Percentiles rank a stretch among this genome's conserved stretches.
Evolutionary conservation across 192 early-diverging fungal species (phyloP).

Genomic region (Coemansia sp.): DNA sequence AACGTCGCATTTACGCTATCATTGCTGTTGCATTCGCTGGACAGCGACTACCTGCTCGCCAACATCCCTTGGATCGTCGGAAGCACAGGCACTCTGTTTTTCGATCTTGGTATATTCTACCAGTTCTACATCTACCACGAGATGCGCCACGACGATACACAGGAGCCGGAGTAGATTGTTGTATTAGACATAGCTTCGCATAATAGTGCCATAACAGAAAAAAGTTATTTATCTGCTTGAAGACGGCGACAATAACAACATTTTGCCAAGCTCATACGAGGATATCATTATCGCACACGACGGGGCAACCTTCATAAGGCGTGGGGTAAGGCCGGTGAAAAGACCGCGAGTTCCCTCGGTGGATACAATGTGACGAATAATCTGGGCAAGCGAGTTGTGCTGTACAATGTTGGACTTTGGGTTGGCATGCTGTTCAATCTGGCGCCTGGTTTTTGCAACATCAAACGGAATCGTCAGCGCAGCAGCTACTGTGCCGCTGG

Average conservation of each 20-base stretch:
- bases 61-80: constrained; percentile 64
- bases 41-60: constrained; percentile 33
- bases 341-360: constrained; percentile 38
- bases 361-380: constrained; percentile 43
- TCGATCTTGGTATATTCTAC: constrained; percentile 72
- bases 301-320: constrained; percentile 87
- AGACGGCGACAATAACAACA: constrained; percentile 14
- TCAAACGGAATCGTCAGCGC: constrained; percentile 92
- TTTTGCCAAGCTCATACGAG: constrained; percentile 75
- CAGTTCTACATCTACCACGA: constrained; percentile 62
- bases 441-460: constrained; percentile 90
- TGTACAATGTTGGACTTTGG: constrained; percentile 18
- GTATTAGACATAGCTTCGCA: background rate
- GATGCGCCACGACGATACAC: background rate
- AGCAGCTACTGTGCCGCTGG: constrained; percentile 88
- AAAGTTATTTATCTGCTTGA: background rate
- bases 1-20: constrained; percentile 63
- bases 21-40: constrained; percentile 68
- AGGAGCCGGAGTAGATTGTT: background rate
- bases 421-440: constrained; percentile 60
- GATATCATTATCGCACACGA: constrained; percentile 98
- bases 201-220: background rate
- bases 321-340: constrained; percentile 63
- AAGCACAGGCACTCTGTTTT: constrained; percentile 66
- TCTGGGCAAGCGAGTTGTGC: constrained; percentile 19